Evolutionary conservation across 75 land plant species (phyloP).

Genomic region (Adiantum capillusveneris): DNA sequence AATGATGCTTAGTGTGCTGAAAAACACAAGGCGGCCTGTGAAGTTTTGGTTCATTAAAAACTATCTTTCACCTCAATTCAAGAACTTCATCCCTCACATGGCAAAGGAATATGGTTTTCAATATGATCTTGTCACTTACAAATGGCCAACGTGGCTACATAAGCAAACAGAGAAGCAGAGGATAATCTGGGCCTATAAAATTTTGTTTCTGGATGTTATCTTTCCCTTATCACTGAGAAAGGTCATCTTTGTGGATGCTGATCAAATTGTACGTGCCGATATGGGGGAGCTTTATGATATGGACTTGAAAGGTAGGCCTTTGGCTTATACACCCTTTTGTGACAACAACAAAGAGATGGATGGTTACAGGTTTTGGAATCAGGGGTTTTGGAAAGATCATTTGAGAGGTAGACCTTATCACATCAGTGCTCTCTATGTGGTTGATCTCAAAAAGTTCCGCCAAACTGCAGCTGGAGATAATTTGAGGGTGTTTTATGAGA

Average conservation of each 20-base stretch:
- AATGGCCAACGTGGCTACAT: conserved; percentile 99
- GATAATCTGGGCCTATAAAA: conserved; percentile 98
- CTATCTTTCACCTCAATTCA: conserved; percentile 97
- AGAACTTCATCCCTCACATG: conserved; percentile 94
- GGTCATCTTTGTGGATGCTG: conserved; percentile 99
- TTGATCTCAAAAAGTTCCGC: conserved; percentile 83
- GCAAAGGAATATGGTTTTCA: conserved; percentile 94
- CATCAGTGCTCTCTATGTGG: conserved; percentile 98
- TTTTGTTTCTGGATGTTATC: conserved; percentile 93
- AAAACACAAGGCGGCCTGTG: conserved; percentile 85
- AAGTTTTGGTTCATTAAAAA: conserved; percentile 99
- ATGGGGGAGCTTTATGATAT: conserved; percentile 99
- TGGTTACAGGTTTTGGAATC: conserved; percentile 96
- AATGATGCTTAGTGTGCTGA: conserved; percentile 95
- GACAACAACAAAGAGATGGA: conserved; percentile 99
- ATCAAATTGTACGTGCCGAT: conserved; percentile 90
- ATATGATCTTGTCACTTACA: conserved; percentile 93
- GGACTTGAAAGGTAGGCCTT: conserved; percentile 86
- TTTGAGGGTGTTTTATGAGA: conserved; percentile 89
- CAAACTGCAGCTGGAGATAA: conserved; percentile 96
- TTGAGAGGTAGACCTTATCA: conserved; percentile 90
- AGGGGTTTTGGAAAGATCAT: conserved; percentile 99
- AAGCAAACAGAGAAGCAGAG: conserved; percentile 98
- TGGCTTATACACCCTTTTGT: conserved; percentile 98
- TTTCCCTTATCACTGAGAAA: conserved; percentile 92